A percentile compares a stretch with the other conserved stretches of the same genome.
Conservation (phyloP, 164 flowering plant species). For the Aristolochia contorta region DNA sequence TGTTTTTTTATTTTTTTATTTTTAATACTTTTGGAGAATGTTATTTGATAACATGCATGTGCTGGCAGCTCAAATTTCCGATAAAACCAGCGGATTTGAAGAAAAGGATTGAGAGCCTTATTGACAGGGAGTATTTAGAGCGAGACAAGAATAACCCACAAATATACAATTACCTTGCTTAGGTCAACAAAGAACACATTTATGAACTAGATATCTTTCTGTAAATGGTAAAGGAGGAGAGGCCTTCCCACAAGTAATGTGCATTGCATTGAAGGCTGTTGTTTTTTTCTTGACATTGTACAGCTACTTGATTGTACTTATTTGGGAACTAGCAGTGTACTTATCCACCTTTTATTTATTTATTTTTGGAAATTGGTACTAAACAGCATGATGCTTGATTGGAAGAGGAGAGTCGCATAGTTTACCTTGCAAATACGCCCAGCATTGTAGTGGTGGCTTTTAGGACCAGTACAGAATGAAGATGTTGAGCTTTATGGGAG, state of each 20-base stretch:
- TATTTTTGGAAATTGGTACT: too few species aligned
- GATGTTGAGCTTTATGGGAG: too few species aligned
- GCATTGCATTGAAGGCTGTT: neutral
- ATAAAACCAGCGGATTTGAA: constrained; percentile 93
- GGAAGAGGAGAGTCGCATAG: too few species aligned
- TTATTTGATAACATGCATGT: neutral
- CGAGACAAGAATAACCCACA: constrained; percentile 96
- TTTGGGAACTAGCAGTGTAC: neutral
- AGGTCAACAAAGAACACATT: neutral
- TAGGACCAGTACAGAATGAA: too few species aligned
- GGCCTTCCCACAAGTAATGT: too few species aligned
- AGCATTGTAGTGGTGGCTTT: too few species aligned
- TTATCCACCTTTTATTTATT: neutral
- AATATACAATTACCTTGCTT: constrained; percentile 92
- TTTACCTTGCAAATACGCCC: too few species aligned
- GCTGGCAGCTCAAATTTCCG: constrained; percentile 85
- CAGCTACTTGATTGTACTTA: neutral
- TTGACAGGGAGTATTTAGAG: constrained; percentile 93
- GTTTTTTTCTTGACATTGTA: neutral
- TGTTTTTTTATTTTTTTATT: neutral
- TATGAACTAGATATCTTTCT: neutral
- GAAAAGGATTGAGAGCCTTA: constrained; percentile 93
- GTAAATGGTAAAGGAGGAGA: constrained; percentile 9
- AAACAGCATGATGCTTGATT: too few species aligned
- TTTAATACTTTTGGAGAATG: neutral